Evolutionary conservation across 805 yeast species (phyloP).

Genomic region (Teunomyces barrocoloradensis): DNA sequence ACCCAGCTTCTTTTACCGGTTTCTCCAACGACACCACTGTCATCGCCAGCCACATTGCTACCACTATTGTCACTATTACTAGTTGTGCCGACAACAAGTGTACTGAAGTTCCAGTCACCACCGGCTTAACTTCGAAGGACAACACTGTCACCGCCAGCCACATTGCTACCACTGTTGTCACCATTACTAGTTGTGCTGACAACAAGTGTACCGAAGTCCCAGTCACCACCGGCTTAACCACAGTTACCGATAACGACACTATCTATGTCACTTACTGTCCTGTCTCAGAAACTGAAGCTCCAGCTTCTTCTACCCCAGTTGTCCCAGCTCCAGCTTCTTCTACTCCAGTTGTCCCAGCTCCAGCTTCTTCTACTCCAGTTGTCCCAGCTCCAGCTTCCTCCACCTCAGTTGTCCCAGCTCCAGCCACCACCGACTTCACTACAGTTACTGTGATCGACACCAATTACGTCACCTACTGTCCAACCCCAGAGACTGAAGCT

Average conservation of each 20-base stretch:
- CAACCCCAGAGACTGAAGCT: slow-evolving; percentile 14
- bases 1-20: slow-evolving; percentile 26
- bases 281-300: slow-evolving; percentile 9
- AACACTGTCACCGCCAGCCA: slow-evolving; percentile 14
- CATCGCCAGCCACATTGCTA: slow-evolving; percentile 14
- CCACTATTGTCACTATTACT: slow-evolving; percentile 32
- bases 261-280: slow-evolving; percentile 36
- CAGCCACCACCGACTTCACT: slow-evolving; percentile 32
- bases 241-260: slow-evolving; percentile 30
- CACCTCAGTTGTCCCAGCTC: slow-evolving; percentile 18
- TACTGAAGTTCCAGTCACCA: slow-evolving; percentile 19
- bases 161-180: slow-evolving; percentile 25
- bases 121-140: slow-evolving; percentile 25
- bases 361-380: slow-evolving; percentile 28
- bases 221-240: slow-evolving; percentile 35
- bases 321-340: slow-evolving; percentile 22
- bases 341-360: slow-evolving; percentile 19
- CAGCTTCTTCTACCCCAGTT: slow-evolving; percentile 28
- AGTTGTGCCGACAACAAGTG: slow-evolving; percentile 33
- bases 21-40: slow-evolving; percentile 23
- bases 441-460: slow-evolving; percentile 31
- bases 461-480: slow-evolving; percentile 34
- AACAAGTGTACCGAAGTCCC: slow-evolving; percentile 21
- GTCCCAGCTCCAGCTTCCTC: slow-evolving; percentile 22
- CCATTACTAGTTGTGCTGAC: slow-evolving; percentile 34